Conservation (phyloP, 768 basidiomycete genomes). For the Leccinum longicurvipes region DNA sequence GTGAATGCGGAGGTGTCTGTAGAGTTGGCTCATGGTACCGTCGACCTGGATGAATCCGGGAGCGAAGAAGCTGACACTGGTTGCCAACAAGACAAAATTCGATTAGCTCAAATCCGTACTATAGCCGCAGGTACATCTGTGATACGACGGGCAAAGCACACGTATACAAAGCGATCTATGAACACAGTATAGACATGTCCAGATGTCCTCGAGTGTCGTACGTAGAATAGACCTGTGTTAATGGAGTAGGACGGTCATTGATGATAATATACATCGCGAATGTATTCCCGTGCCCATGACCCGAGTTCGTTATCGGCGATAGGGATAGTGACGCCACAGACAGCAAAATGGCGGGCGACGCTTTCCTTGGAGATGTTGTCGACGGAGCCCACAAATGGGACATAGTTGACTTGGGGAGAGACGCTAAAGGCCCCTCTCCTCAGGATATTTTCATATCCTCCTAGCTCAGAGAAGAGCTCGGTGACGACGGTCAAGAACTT, state of each 20-base stretch:
- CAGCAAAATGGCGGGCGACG: conserved; percentile 42
- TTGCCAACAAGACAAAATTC: not conserved
- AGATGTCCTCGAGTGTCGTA: conserved; percentile 20
- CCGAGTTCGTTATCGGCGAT: conserved; percentile 36
- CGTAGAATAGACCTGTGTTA: conserved; percentile 15
- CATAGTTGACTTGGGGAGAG: conserved; percentile 31
- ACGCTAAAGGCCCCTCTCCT: conserved; percentile 34
- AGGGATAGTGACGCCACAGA: conserved; percentile 37
- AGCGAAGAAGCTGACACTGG: conserved; percentile 50
- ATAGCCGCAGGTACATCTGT: conserved; percentile 12
- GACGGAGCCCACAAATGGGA: conserved; percentile 30
- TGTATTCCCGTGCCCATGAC: conserved; percentile 39
- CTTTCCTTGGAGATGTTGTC: conserved; percentile 31
- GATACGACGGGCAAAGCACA: conserved; percentile 1
- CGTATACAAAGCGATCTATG: conserved; percentile 7
- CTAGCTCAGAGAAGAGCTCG: conserved; percentile 39
- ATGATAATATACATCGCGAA: conserved; percentile 27
- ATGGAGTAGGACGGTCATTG: conserved; percentile 4
- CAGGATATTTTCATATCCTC: conserved; percentile 39
- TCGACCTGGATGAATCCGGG: not conserved
- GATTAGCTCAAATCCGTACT: not conserved
- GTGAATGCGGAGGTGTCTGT: conserved; percentile 80
- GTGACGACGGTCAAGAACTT: conserved; percentile 40
- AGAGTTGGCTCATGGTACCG: conserved; percentile 71
- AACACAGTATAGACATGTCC: conserved; percentile 26